Evolutionary conservation across 1,284 basidiomycete species (phyloP), one percentile per base, ranked within the genome.

Genomic region (Phlebopus sp.): DNA sequence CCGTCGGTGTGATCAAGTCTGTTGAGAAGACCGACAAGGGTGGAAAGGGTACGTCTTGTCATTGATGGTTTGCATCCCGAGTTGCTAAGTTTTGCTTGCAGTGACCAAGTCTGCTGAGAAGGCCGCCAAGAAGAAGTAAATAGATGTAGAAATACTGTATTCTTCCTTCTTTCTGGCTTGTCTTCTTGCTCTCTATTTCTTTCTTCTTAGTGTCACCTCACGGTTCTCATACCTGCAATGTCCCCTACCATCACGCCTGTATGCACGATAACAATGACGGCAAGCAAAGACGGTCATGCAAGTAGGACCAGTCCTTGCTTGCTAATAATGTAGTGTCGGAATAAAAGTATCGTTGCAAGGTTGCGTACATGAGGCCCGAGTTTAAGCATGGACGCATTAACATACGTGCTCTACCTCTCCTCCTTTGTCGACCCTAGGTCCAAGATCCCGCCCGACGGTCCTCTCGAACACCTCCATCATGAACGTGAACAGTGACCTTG

Each of bases 21-120:
- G 93, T 96, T 58, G 93, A 95, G 52, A 95, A 95, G 86, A 82
- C 89, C 57, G 90, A 93, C 52, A 92, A 91, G 74, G 77, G 78
- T 65, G 91, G 91, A 63, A 94, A 94, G 82, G 82, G 86, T 84
- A 67, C 70, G 80, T 70, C 27, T 17, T 38, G 29, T 46, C 30
- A n/a, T 46, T 18, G 48, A 39, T 37, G 42, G 5, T 50, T 31
- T 37, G 41, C 37, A 42, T 42, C 38, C 7, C 6, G 37, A 42
- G 46, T 53, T 43, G 51, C 55, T 55, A 44, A 57, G 30, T 18
- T 39, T 49, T 35, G 32, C 23, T 44, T 67, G 31, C 68, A 92
- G 90, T 90, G 63, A 95, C 92, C 64, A 94, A 95, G 84, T 86
- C 92, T 56, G 95, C 93, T 55, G 93, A 93, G 82, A 97, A 96